phyloP scores from a whole-genome alignment of 2,329 filamentous ascomycete species.

The Colletotrichum sp. region DNA sequence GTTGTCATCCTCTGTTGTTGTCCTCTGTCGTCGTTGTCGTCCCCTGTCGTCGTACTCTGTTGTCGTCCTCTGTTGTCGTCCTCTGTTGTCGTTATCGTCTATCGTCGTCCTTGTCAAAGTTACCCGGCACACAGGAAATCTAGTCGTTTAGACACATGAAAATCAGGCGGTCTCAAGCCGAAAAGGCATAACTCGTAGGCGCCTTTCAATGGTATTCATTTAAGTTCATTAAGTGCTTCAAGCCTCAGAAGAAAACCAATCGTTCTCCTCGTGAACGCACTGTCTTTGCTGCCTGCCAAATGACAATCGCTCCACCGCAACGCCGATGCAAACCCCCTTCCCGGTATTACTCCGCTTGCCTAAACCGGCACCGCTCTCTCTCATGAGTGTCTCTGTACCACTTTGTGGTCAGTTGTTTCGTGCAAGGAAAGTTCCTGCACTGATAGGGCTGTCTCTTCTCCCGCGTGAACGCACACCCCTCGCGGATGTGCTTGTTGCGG shows the following conservation, averaged over 20 bases:
- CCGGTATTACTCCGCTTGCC: not conserved
- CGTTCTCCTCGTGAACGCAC: not conserved
- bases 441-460: conserved; percentile 24
- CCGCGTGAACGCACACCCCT: conserved; percentile 28
- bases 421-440: conserved; percentile 30
- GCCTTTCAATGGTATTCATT: no score
- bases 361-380: conserved; percentile 28
- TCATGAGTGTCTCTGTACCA: conserved; percentile 34
- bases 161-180: no score
- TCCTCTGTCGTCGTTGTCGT: no score
- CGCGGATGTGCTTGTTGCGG: conserved; percentile 34
- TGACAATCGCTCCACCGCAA: not conserved
- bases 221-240: not conserved
- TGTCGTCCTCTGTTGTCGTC: no score
- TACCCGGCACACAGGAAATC: no score
- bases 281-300: not conserved
- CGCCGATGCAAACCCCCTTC: not conserved
- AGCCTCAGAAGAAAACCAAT: not conserved
- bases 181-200: no score
- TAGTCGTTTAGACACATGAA: no score
- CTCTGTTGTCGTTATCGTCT: no score
- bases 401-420: conserved; percentile 28
- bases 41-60: no score
- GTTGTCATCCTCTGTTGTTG: no score
- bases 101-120: no score